These are phyloP conservation scores for Phaeolepiota aurea DNA, from an alignment of 768 basidiomycete genomes.

Conservation along the genomic window DNA sequence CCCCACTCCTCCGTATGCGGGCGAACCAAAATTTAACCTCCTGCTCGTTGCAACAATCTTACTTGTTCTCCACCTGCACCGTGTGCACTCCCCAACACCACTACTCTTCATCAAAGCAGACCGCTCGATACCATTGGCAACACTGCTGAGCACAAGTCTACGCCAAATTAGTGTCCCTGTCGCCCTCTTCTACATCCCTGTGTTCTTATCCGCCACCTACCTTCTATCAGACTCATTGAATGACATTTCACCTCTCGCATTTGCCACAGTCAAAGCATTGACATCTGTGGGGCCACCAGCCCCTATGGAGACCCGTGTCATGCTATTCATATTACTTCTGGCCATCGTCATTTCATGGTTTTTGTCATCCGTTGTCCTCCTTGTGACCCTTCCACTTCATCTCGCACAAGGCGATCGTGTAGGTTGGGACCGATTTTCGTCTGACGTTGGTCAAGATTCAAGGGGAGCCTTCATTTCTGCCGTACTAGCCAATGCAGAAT, in stretches of 20 bases:
- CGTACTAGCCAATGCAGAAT: conserved; percentile 23
- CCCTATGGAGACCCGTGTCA: conserved; percentile 40
- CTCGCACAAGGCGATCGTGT: conserved; percentile 5
- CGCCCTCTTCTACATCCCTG: conserved; percentile 39
- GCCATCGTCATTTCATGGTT: conserved; percentile 22
- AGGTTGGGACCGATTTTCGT: conserved; percentile 44
- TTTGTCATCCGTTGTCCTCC: conserved; percentile 22
- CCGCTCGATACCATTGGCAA: conserved; percentile 33
- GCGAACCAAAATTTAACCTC: conserved; percentile 27
- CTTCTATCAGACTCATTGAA: conserved; percentile 41
- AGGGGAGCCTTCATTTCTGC: conserved; percentile 29
- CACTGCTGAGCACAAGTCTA: conserved; percentile 31
- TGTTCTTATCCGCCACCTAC: conserved; percentile 30
- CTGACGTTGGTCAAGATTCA: conserved; percentile 31
- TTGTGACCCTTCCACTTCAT: conserved; percentile 17
- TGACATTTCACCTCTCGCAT: conserved; percentile 21
- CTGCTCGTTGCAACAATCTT: conserved; percentile 31
- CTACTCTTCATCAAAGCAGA: conserved; percentile 31
- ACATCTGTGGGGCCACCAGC: conserved; percentile 15
- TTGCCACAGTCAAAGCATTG: conserved; percentile 3
- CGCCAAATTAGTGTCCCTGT: conserved; percentile 28
- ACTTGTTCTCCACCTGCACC: conserved; percentile 37
- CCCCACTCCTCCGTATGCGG: conserved; percentile 34
- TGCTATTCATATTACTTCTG: conserved; percentile 29
- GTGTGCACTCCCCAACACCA: conserved; percentile 35